Conservation (phyloP, 176 grass and related monocot genomes). For the Cenchrus purpureus region DNA sequence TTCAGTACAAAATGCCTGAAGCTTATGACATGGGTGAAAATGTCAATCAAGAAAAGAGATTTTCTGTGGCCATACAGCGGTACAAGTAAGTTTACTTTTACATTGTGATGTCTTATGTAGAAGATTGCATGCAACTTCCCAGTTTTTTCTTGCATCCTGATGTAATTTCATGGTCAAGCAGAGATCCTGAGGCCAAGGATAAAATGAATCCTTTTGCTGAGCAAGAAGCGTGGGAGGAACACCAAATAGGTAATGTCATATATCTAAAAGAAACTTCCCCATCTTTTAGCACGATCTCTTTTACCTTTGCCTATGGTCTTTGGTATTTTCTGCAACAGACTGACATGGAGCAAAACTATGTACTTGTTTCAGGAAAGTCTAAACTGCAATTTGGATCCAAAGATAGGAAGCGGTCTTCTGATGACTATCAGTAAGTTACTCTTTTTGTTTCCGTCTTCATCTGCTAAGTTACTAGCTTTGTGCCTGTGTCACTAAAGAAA, state of each 20-base stretch:
- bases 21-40: constrained; percentile 87
- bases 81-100: constrained; percentile 60
- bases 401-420: constrained; percentile 66
- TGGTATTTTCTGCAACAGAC: constrained; percentile 32
- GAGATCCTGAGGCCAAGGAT: constrained; percentile 77
- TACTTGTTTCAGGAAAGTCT: constrained; percentile 70
- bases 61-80: constrained; percentile 76
- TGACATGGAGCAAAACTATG: constrained; percentile 25
- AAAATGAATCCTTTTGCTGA: constrained; percentile 99
- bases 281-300: constrained; percentile 7
- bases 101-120: neutral
- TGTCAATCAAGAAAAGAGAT: constrained; percentile 98
- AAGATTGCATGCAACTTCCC: neutral
- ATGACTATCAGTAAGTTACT: constrained; percentile 74
- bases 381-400: constrained; percentile 80
- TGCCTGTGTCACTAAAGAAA: neutral
- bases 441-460: constrained; percentile 29
- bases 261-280: neutral
- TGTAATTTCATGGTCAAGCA: constrained; percentile 39
- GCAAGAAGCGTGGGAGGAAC: constrained; percentile 96
- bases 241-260: constrained; percentile 78
- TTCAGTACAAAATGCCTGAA: constrained; percentile 97
- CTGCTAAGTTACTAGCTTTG: neutral
- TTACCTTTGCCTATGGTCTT: neutral
- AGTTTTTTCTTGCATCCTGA: constrained; percentile 14